These are phyloP conservation scores for Lanmaoa pseudosensibilis DNA, from an alignment of 768 basidiomycete species.

Conservation along the genomic window DNA sequence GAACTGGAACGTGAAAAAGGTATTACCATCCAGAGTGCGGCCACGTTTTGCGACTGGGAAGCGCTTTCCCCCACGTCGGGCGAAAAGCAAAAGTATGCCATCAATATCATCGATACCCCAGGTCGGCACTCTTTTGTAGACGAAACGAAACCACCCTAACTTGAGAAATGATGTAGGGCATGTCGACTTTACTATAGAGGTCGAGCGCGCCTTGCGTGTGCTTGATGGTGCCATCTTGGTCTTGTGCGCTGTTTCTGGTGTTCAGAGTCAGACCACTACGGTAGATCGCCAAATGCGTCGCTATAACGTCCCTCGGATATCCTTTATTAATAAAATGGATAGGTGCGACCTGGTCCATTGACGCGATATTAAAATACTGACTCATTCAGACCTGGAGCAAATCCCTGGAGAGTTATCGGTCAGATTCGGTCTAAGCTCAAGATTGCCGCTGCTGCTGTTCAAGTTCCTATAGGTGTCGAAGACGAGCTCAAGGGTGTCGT, in stretches of 20 bases:
- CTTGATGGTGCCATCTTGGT: conserved; percentile 96
- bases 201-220: conserved; percentile 93
- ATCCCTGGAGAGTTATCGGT: conserved; percentile 91
- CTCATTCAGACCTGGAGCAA: conserved; percentile 79
- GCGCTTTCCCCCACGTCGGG: conserved; percentile 59
- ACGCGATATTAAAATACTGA: not conserved
- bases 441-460: conserved; percentile 91
- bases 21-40: conserved; percentile 98
- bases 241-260: conserved; percentile 95
- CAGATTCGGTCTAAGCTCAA: conserved; percentile 91
- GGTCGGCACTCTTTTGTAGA: conserved; percentile 42
- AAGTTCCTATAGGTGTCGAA: conserved; percentile 92
- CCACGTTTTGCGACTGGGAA: conserved; percentile 97
- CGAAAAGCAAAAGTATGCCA: conserved; percentile 78
- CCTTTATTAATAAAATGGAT: conserved; percentile 99
- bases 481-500: conserved; percentile 88
- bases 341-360: conserved; percentile 44
- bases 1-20: conserved; percentile 98
- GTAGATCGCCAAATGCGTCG: conserved; percentile 99
- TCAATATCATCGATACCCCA: conserved; percentile 99
- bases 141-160: not conserved
- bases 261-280: conserved; percentile 97
- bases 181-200: conserved; percentile 99
- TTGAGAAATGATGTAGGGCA: conserved; percentile 59
- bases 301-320: conserved; percentile 93